These are phyloP conservation scores for Clitopilus passeckerianus DNA, from an alignment of 768 basidiomycete genomes.

Conservation along the genomic window DNA sequence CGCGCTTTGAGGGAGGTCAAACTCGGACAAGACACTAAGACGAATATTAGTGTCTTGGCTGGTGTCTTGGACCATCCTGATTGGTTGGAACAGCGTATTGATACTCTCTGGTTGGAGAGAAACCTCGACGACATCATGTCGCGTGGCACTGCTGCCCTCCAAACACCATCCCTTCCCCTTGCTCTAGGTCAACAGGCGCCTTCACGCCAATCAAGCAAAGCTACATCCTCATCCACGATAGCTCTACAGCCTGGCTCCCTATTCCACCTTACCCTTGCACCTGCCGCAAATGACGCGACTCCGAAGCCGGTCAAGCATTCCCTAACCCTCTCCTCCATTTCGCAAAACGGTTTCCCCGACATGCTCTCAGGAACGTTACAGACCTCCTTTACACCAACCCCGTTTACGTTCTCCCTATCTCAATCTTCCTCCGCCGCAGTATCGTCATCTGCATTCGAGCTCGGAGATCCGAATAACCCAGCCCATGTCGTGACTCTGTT, in stretches of 20 bases:
- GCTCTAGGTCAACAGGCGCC: background rate
- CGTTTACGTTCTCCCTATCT: conserved; percentile 24
- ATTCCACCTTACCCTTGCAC: conserved; percentile 25
- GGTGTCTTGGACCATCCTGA: conserved; percentile 26
- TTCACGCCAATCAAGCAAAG: background rate
- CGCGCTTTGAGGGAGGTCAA: conserved; percentile 80
- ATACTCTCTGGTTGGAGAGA: conserved; percentile 33
- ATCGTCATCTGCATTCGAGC: conserved; percentile 21
- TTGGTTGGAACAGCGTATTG: conserved; percentile 23
- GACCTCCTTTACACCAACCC: conserved; percentile 22
- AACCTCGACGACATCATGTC: conserved; percentile 16
- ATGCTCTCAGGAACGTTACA: conserved; percentile 27
- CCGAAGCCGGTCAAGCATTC: conserved; percentile 19
- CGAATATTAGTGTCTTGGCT: conserved; percentile 24
- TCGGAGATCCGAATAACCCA: conserved; percentile 27
- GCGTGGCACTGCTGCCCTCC: conserved; percentile 9
- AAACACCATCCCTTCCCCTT: background rate
- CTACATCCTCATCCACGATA: background rate
- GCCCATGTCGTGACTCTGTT: conserved; percentile 25
- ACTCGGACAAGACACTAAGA: conserved; percentile 49
- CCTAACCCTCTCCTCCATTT: conserved; percentile 24
- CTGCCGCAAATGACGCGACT: conserved; percentile 1
- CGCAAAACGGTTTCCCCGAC: conserved; percentile 30
- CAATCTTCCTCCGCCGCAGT: conserved; percentile 25
- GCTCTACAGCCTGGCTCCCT: conserved; percentile 28